Evolutionary conservation across 106 monocot genomes (phyloP).

Genomic region (Allium sativum): DNA sequence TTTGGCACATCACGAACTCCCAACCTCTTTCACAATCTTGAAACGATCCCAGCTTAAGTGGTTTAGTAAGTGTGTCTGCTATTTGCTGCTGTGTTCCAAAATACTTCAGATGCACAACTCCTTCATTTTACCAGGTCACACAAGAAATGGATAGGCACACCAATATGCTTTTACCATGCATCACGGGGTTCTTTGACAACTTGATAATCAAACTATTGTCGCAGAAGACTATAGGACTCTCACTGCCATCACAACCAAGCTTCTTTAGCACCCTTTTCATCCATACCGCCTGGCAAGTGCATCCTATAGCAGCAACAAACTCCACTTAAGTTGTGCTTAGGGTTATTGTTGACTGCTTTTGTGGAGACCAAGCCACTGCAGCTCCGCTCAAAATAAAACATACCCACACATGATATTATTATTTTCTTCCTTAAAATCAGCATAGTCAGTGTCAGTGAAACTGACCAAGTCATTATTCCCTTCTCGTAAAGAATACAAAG

Average conservation of each 20-base stretch:
- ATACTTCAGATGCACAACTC: neutral
- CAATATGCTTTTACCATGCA: neutral
- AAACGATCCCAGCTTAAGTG: neutral
- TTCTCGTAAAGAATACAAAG: neutral
- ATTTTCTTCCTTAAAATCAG: neutral
- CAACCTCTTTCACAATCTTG: neutral
- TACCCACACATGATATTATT: neutral
- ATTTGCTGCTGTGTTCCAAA: neutral
- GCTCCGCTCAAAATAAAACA: constrained; percentile 1
- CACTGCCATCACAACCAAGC: neutral
- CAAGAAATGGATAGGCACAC: neutral
- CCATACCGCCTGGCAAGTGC: neutral
- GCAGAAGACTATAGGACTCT: neutral
- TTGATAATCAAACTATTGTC: neutral
- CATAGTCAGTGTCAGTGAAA: neutral
- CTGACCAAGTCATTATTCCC: neutral
- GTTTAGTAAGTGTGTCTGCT: neutral
- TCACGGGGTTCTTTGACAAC: neutral
- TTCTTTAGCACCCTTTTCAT: neutral
- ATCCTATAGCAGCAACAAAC: neutral
- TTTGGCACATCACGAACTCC: neutral
- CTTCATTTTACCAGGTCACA: neutral
- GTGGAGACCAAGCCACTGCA: neutral
- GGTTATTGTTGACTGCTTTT: neutral
- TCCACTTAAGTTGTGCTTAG: neutral